A percentile compares a stretch with the other conserved stretches of the same genome.
Evolutionary conservation across 2,329 filamentous ascomycete genomes (phyloP).

Genomic region (Graphiopsis chlorocephala): DNA sequence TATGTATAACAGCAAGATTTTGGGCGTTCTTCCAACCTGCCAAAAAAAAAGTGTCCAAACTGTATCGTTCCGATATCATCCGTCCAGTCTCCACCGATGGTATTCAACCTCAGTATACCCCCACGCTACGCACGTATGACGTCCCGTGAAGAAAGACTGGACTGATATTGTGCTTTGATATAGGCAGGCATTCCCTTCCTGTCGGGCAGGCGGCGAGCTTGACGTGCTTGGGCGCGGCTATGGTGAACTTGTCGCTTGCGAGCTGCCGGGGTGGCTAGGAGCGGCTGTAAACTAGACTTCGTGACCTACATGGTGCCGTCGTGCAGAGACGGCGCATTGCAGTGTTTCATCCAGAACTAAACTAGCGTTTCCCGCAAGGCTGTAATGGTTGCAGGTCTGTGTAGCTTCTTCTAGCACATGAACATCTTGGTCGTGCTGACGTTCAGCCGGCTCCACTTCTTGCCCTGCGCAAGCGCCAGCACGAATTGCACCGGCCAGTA

Average conservation of each 20-base stretch:
- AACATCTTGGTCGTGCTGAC: slow-evolving; percentile 65
- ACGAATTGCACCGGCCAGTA: slow-evolving; percentile 56
- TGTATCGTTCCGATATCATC: neutral
- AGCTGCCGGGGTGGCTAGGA: neutral
- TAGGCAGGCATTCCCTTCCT: neutral
- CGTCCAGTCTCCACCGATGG: neutral
- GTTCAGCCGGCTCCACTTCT: slow-evolving; percentile 63
- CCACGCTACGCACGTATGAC: neutral
- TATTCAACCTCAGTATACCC: neutral
- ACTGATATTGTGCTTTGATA: neutral
- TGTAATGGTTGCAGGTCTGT: neutral
- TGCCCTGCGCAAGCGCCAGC: slow-evolving; percentile 43
- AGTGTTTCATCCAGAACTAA: neutral
- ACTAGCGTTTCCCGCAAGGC: neutral
- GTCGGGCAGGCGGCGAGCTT: neutral
- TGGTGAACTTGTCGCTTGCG: neutral
- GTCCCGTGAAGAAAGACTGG: neutral
- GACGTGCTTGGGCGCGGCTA: neutral
- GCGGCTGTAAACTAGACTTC: neutral
- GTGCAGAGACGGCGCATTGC: neutral
- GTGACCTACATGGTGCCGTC: neutral
- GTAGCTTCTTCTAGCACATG: slow-evolving; percentile 29
- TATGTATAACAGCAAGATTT: neutral
- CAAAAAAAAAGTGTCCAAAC: neutral
- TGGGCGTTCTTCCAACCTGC: neutral